Percentiles rank a stretch among this genome's conserved stretches.
These are phyloP conservation scores for Cordyceps tenuipes DNA, from an alignment of 2,329 filamentous ascomycete genomes.

Conservation along the genomic window DNA sequence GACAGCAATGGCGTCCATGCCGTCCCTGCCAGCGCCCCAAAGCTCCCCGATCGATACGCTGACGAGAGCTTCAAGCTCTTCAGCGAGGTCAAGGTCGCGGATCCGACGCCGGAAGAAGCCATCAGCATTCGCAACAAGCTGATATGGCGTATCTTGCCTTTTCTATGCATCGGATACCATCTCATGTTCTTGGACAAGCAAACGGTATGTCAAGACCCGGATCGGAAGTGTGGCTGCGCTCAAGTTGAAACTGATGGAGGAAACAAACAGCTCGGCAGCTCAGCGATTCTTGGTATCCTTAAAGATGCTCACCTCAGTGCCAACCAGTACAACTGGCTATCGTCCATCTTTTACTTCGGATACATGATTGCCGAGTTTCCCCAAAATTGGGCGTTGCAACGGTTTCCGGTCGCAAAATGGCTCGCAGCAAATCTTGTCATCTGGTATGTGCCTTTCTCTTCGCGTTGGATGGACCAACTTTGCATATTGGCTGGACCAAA, in stretches of 20 bases:
- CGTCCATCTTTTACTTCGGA: conserved; percentile 44
- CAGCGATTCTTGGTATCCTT: conserved; percentile 14
- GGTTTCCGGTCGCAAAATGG: conserved; percentile 37
- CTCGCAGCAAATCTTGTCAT: conserved; percentile 20
- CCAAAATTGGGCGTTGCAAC: conserved; percentile 34
- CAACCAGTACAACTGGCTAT: conserved; percentile 15
- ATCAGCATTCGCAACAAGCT: conserved; percentile 26
- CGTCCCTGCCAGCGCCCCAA: conserved; percentile 14
- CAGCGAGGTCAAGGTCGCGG: conserved; percentile 27
- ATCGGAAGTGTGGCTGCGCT: not conserved
- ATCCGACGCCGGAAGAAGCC: conserved; percentile 26
- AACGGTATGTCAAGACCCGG: conserved; percentile 20
- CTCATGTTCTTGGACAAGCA: conserved; percentile 33
- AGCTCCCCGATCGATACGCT: conserved; percentile 28
- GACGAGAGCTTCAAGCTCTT: conserved; percentile 36
- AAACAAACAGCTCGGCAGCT: conserved; percentile 11
- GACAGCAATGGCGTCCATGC: not conserved
- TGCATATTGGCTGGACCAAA: not conserved
- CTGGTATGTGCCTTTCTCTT: conserved; percentile 12
- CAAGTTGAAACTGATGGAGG: not conserved
- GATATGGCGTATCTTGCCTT: conserved; percentile 28
- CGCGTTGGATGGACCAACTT: not conserved
- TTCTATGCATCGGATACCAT: conserved; percentile 31
- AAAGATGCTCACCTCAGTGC: conserved; percentile 13
- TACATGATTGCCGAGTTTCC: conserved; percentile 37